Evolutionary conservation across 2,329 filamentous ascomycete genomes (phyloP).

Genomic region (Botryotinia globosa): DNA sequence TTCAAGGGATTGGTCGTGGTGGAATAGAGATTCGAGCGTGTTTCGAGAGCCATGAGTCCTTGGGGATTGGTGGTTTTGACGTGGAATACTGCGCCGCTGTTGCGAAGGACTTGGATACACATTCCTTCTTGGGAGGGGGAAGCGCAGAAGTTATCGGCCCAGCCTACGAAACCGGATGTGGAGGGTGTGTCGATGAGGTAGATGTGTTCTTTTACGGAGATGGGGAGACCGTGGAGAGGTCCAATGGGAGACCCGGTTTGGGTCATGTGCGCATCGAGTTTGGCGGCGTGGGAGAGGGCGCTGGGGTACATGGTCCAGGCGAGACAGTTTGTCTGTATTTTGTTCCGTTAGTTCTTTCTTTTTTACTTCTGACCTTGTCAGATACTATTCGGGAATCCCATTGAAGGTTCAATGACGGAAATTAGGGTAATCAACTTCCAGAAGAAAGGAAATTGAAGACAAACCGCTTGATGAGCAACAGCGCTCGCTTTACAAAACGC

Average conservation of each 20-base stretch:
- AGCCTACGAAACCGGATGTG: slow-evolving; percentile 45
- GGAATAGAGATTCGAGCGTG: slow-evolving; percentile 41
- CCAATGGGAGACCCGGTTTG: slow-evolving; percentile 47
- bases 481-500: slow-evolving; percentile 55
- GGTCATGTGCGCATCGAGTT: slow-evolving; percentile 46
- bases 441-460: not conserved
- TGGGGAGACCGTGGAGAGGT: slow-evolving; percentile 60
- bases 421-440: not conserved
- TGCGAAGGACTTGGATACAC: slow-evolving; percentile 46
- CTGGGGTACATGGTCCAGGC: slow-evolving; percentile 49
- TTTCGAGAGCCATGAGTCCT: slow-evolving; percentile 48
- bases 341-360: not conserved
- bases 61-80: slow-evolving; percentile 54
- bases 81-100: slow-evolving; percentile 50
- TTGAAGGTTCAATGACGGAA: not conserved
- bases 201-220: slow-evolving; percentile 56
- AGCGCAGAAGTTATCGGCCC: slow-evolving; percentile 41
- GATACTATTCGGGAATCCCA: not conserved
- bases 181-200: slow-evolving; percentile 41
- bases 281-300: slow-evolving; percentile 45
- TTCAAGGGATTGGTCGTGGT: slow-evolving; percentile 55
- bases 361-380: slow-evolving; percentile 26
- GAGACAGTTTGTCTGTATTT: slow-evolving; percentile 40
- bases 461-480: slow-evolving; percentile 53
- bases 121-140: slow-evolving; percentile 46